phyloP scores from a whole-genome alignment of 78 protist genomes.

The Bigelowiella natans region DNA sequence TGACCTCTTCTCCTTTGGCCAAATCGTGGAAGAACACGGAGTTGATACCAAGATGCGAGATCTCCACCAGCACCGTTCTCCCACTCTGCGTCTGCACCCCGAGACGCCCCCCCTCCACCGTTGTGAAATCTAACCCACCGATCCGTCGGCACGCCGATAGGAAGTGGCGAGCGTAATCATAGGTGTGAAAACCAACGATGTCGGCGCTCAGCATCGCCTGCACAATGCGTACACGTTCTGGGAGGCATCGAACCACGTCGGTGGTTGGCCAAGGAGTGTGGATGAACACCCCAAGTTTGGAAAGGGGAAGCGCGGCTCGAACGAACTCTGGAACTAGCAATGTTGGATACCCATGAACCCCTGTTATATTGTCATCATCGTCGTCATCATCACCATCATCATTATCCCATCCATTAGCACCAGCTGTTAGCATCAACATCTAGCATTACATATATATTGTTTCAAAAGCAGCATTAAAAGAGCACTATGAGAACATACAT shows the following conservation, averaged over 20 bases:
- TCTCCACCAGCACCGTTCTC: not conserved
- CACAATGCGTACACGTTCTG: not conserved
- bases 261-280: constrained; percentile 6
- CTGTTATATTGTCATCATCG: too few species aligned
- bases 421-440: too few species aligned
- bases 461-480: too few species aligned
- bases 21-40: not conserved
- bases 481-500: too few species aligned
- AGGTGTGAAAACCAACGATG: not conserved
- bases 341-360: not conserved
- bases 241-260: constrained; percentile 7
- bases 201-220: not conserved
- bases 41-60: not conserved
- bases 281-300: not conserved
- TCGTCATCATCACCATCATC: too few species aligned
- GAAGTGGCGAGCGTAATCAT: constrained; percentile 14
- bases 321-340: not conserved
- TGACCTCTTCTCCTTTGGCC: too few species aligned
- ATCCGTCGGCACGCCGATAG: not conserved
- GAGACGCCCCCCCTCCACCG: not conserved
- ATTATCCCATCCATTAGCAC: too few species aligned
- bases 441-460: too few species aligned
- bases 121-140: not conserved
- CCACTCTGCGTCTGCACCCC: not conserved
- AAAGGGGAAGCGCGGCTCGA: not conserved